phyloP scores from a whole-genome alignment of 2,329 filamentous ascomycete species.

The Fonsecaea multimorphosa region DNA sequence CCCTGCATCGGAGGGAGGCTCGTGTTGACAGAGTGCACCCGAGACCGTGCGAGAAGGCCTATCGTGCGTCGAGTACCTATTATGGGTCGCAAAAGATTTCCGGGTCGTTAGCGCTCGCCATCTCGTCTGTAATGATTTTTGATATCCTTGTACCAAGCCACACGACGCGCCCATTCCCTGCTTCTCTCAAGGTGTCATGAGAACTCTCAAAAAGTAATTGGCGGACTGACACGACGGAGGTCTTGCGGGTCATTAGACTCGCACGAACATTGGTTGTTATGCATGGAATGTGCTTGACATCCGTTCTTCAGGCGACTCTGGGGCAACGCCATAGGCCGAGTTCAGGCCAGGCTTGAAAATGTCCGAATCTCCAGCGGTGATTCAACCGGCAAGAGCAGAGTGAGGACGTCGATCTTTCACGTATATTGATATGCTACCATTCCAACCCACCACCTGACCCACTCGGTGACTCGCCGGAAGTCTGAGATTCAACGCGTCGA shows the following conservation, averaged over 20 bases:
- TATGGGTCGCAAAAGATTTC: neutral
- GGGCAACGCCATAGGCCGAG: neutral
- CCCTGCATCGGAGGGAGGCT: constrained; percentile 1
- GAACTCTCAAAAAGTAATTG: neutral
- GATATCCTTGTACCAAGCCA: neutral
- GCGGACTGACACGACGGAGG: neutral
- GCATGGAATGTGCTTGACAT: neutral
- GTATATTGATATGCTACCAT: neutral
- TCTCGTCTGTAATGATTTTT: neutral
- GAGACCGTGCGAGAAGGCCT: neutral
- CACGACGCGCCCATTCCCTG: neutral
- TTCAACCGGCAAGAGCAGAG: neutral
- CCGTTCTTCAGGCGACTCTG: neutral
- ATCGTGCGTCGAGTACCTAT: neutral
- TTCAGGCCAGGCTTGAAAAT: neutral
- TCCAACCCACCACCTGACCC: neutral
- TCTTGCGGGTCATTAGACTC: neutral
- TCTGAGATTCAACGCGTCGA: neutral
- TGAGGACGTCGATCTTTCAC: neutral
- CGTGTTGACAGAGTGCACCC: constrained; percentile 6
- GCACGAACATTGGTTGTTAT: neutral
- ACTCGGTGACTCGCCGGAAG: constrained; percentile 1
- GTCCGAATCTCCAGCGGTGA: constrained; percentile 2
- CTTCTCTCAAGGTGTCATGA: neutral
- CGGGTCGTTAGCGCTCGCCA: neutral